Evolutionary conservation across 164 flowering plant genomes (phyloP), one percentile per base, ranked within the genome.

Genomic region (Aristolochia californica): DNA sequence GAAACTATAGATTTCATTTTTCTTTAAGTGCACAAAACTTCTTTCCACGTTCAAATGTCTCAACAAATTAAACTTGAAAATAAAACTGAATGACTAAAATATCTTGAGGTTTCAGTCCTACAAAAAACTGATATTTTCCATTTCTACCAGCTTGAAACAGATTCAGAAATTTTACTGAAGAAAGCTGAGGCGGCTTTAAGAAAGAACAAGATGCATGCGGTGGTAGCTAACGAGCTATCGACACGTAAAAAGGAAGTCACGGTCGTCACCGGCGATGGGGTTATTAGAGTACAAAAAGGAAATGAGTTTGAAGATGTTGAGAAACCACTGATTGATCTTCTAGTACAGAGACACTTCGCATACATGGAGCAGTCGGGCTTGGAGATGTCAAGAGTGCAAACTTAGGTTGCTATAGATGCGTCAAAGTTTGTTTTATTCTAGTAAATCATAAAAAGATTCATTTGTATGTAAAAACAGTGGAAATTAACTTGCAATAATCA

Each of bases 141-240:
- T 22, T 18, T 25, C 30, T 66, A 27, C 65, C 88, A 93, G 99
- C 80, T 93, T 21, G 97, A 93, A 81, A 93, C 97, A 17, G 96
- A 93, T 68, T 5, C 69, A 14, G 67, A 76, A 56, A 93, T 93
- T 64, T 82, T 93, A 22, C 60, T 93, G 43, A 74, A 84, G 75
- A 93, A 89, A 69, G 99, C 99, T 49, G 74, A 63, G 38, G 61
- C 66, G 69, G 99, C 95, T 11, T 83, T 84, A 15, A 69, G 63
- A 53, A 93, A 80, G 74, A 81, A 93, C 75, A 72, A 78, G 61
- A 77, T 93, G 88, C 83, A 93, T 68, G 68, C 64, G 61, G 99
- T 93, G 17, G 86, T 93, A 13, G 99, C 97, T 5, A 93, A 93
- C 58, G 99, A 89, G 76, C 88, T 93, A 11, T 67, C 67, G 38